These are phyloP conservation scores for Endoconidiophora laricicola DNA, from an alignment of 2,329 filamentous ascomycete species.

Conservation along the genomic window DNA sequence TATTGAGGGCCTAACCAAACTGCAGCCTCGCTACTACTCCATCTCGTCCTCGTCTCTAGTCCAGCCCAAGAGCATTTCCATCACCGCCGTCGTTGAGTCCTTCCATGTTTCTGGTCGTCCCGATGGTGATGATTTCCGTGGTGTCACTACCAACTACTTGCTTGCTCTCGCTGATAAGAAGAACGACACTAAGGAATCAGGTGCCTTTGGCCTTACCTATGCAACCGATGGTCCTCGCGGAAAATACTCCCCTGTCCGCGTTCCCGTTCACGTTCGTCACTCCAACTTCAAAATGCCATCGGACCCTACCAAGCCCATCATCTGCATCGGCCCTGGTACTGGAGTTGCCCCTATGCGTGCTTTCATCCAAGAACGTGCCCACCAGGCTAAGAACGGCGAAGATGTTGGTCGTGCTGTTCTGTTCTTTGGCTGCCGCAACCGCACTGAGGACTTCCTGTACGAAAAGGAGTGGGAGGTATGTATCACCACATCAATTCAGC, in stretches of 20 bases:
- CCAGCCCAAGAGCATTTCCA: constrained; percentile 85
- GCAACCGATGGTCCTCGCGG: constrained; percentile 77
- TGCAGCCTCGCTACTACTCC: constrained; percentile 97
- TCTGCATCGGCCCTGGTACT: constrained; percentile 91
- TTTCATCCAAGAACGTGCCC: constrained; percentile 86
- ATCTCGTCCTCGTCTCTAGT: constrained; percentile 94
- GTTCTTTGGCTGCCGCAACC: constrained; percentile 88
- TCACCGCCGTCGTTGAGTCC: constrained; percentile 88
- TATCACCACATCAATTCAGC: constrained; percentile 10
- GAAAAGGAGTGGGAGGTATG: constrained; percentile 81
- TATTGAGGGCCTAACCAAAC: constrained; percentile 83
- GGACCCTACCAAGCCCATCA: constrained; percentile 81
- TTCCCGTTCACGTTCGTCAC: constrained; percentile 89
- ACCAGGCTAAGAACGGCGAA: constrained; percentile 62
- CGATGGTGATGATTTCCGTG: constrained; percentile 58
- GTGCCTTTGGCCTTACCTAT: constrained; percentile 73
- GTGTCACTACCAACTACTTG: constrained; percentile 94
- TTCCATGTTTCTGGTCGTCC: constrained; percentile 58
- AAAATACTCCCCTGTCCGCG: constrained; percentile 90
- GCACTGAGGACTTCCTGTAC: constrained; percentile 84
- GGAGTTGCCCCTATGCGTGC: constrained; percentile 92
- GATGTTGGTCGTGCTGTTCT: constrained; percentile 74
- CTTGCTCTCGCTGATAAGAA: constrained; percentile 93
- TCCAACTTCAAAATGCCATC: constrained; percentile 99
- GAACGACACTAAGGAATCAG: constrained; percentile 66